A percentile compares a stretch with the other conserved stretches of the same genome.
These are phyloP conservation scores for Phytophthora tubulina DNA, from an alignment of 352 stramenopile genomes.

Conservation along the genomic window DNA sequence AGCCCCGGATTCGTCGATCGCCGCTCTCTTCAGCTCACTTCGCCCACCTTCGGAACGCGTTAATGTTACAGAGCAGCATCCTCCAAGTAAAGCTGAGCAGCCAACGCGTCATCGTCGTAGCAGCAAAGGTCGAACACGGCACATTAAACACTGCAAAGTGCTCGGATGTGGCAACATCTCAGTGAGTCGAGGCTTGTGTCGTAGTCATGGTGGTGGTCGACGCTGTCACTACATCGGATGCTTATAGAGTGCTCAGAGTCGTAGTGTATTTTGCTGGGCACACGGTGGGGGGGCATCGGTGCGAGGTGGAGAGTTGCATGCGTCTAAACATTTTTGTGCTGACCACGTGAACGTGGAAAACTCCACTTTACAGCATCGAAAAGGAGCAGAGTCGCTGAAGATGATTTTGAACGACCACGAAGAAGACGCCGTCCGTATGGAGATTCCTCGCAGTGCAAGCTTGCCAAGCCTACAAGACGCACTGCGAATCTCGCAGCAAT, in stretches of 20 bases:
- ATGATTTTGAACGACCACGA: constrained; percentile 24
- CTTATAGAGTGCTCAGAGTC: constrained; percentile 60
- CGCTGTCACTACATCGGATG: constrained; percentile 57
- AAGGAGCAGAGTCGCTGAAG: constrained; percentile 13
- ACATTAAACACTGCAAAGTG: constrained; percentile 67
- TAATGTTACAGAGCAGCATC: not conserved
- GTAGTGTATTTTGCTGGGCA: constrained; percentile 63
- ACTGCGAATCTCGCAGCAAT: constrained; percentile 35
- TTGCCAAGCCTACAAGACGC: constrained; percentile 42
- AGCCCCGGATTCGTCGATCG: constrained; percentile 12
- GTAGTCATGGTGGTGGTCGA: constrained; percentile 63
- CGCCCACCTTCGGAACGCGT: constrained; percentile 21
- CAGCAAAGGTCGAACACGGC: constrained; percentile 33
- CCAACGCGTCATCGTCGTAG: constrained; percentile 29
- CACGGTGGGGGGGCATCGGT: constrained; percentile 67
- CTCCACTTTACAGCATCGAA: not conserved
- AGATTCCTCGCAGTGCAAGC: constrained; percentile 13
- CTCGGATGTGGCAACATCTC: constrained; percentile 61
- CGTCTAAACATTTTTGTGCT: constrained; percentile 49
- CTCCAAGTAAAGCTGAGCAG: not conserved
- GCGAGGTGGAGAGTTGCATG: constrained; percentile 62
- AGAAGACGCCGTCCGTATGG: not conserved
- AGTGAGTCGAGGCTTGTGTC: constrained; percentile 64
- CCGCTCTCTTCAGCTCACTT: constrained; percentile 31
- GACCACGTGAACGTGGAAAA: constrained; percentile 24